These are phyloP conservation scores for Phytophthora sansomeana DNA, from an alignment of 352 stramenopile species.

Conservation along the genomic window DNA sequence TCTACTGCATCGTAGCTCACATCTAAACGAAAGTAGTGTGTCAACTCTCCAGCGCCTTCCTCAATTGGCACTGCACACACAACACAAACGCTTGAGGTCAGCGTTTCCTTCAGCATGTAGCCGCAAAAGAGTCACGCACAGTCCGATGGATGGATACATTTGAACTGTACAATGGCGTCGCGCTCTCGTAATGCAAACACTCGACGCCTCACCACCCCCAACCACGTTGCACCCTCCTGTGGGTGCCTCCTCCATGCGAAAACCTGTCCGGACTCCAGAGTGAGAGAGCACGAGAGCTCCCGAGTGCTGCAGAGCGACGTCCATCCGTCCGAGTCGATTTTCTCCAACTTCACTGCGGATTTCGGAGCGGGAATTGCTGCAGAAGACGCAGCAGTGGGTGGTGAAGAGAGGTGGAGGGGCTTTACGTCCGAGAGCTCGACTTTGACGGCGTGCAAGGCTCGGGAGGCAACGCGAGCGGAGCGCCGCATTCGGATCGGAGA, in stretches of 20 bases:
- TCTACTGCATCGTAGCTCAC: constrained; percentile 25
- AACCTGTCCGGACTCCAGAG: constrained; percentile 60
- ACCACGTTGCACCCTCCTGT: constrained; percentile 36
- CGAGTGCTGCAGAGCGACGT: constrained; percentile 43
- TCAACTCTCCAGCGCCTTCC: constrained; percentile 61
- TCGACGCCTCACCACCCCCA: constrained; percentile 54
- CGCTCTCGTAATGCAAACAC: constrained; percentile 65
- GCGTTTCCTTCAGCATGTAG: background rate
- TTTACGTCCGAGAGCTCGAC: background rate
- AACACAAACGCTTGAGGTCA: constrained; percentile 3
- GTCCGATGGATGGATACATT: constrained; percentile 69
- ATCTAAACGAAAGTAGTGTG: constrained; percentile 93
- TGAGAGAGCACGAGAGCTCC: constrained; percentile 58
- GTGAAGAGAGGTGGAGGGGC: background rate
- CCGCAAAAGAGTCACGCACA: constrained; percentile 23
- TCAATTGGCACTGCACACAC: constrained; percentile 41
- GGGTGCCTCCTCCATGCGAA: constrained; percentile 47
- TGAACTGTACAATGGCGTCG: constrained; percentile 52
- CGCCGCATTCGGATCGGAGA: constrained; percentile 28
- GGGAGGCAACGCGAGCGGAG: constrained; percentile 34
- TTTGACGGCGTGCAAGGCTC: constrained; percentile 13
- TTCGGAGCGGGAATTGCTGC: constrained; percentile 19
- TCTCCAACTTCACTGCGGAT: constrained; percentile 11
- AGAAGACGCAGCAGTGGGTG: background rate
- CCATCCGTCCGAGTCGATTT: constrained; percentile 42